These are phyloP conservation scores for Phytophthora chlamydospora DNA, from an alignment of 352 stramenopile genomes.

Conservation along the genomic window DNA sequence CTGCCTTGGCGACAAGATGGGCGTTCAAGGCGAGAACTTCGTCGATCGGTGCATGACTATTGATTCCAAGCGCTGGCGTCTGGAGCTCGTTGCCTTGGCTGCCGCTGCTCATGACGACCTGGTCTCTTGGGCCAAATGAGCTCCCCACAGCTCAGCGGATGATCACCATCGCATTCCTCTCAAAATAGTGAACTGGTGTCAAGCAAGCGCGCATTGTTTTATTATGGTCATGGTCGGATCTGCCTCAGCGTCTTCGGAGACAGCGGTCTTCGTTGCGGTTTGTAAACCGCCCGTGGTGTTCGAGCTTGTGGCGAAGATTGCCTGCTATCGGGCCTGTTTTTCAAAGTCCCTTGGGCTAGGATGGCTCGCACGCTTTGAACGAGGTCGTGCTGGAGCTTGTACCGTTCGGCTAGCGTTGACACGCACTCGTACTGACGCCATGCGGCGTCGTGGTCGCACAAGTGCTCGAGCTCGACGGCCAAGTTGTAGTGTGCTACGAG, in stretches of 20 bases:
- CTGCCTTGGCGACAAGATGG: constrained; percentile 13
- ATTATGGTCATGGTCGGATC: constrained; percentile 20
- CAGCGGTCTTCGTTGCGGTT: constrained; percentile 17
- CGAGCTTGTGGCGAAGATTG: constrained; percentile 14
- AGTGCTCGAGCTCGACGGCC: constrained; percentile 64
- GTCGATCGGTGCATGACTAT: constrained; percentile 4
- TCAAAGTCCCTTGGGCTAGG: constrained; percentile 16
- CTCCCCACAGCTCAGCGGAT: no score
- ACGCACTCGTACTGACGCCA: constrained; percentile 30
- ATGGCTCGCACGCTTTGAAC: constrained; percentile 34
- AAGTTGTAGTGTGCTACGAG: constrained; percentile 67
- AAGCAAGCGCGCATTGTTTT: constrained; percentile 14
- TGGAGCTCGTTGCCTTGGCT: constrained; percentile 1
- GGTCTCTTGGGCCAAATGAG: constrained; percentile 20
- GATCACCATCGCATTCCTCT: constrained; percentile 22
- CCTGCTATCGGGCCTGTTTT: constrained; percentile 12
- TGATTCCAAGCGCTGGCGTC: constrained; percentile 11
- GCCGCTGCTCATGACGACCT: constrained; percentile 12
- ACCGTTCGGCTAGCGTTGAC: constrained; percentile 28
- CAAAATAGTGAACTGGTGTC: constrained; percentile 16
- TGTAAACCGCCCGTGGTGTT: constrained; percentile 21
- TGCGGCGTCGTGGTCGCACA: constrained; percentile 33
- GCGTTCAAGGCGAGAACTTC: constrained; percentile 8
- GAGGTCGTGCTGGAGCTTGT: constrained; percentile 31
- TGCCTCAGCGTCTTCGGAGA: constrained; percentile 37